Evolutionary conservation across 2,329 filamentous ascomycete species (phyloP).

Genomic region (Colletotrichum sp.): DNA sequence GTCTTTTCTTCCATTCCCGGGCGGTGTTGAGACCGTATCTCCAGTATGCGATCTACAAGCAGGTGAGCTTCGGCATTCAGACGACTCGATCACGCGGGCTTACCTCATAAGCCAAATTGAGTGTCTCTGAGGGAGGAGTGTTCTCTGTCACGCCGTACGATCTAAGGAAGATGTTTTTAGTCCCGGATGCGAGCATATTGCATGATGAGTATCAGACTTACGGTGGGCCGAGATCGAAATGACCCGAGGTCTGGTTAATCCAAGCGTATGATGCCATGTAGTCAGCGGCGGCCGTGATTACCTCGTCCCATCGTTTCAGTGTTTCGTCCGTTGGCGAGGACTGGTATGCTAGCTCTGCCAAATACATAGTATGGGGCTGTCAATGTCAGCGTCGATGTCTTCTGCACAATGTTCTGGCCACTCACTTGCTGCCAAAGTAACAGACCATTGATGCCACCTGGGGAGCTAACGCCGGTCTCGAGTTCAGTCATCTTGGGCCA

Average conservation of each 20-base stretch:
- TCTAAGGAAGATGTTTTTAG: neutral
- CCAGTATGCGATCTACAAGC: conserved; percentile 53
- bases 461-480: conserved; percentile 24
- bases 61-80: neutral
- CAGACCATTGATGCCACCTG: conserved; percentile 64
- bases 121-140: conserved; percentile 58
- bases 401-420: neutral
- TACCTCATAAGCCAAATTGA: conserved; percentile 62
- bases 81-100: no score
- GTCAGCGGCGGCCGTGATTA: conserved; percentile 56
- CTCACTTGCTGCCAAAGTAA: conserved; percentile 63
- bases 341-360: conserved; percentile 53
- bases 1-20: conserved; percentile 54
- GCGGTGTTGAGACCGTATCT: conserved; percentile 62
- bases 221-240: conserved; percentile 55
- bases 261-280: conserved; percentile 66
- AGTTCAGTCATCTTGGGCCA: conserved; percentile 61
- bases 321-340: conserved; percentile 35
- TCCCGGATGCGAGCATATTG: no score
- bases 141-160: conserved; percentile 59
- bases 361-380: conserved; percentile 61
- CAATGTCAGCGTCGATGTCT: neutral
- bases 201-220: conserved; percentile 18
- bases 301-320: conserved; percentile 55
- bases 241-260: conserved; percentile 53